These are phyloP conservation scores for Drechslerella stenobrocha DNA, from an alignment of 2,329 filamentous ascomycete genomes.

Conservation along the genomic window DNA sequence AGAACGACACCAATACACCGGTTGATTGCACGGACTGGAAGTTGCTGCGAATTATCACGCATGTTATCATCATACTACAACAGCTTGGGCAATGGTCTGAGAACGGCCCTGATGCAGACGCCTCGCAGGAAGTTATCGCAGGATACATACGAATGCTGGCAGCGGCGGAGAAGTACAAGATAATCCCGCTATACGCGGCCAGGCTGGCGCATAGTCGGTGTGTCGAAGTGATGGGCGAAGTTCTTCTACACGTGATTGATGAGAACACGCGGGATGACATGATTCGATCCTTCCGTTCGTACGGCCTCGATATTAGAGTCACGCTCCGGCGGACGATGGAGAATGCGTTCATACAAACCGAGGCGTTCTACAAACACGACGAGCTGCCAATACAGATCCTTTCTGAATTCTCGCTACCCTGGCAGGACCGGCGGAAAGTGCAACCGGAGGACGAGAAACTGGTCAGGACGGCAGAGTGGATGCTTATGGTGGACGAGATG, in stretches of 20 bases:
- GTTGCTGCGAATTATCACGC: slow-evolving; percentile 67
- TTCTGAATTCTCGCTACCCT: slow-evolving; percentile 64
- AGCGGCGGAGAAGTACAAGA: slow-evolving; percentile 70
- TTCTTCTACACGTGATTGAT: slow-evolving; percentile 73
- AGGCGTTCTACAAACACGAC: slow-evolving; percentile 53
- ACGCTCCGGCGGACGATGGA: slow-evolving; percentile 70
- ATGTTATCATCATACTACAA: slow-evolving; percentile 71
- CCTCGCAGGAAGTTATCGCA: slow-evolving; percentile 71
- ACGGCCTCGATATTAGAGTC: slow-evolving; percentile 70
- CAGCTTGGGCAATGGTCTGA: slow-evolving; percentile 61
- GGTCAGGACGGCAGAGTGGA: slow-evolving; percentile 83
- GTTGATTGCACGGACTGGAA: slow-evolving; percentile 55
- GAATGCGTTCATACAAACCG: slow-evolving; percentile 58
- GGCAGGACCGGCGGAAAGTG: slow-evolving; percentile 68
- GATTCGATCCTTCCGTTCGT: slow-evolving; percentile 73
- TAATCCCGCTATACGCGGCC: slow-evolving; percentile 86
- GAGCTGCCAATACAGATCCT: slow-evolving; percentile 49
- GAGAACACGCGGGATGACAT: slow-evolving; percentile 67
- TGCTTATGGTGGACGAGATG: slow-evolving; percentile 71
- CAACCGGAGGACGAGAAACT: slow-evolving; percentile 69
- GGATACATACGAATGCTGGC: slow-evolving; percentile 81
- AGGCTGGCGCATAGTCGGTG: slow-evolving; percentile 68
- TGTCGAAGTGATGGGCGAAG: slow-evolving; percentile 72
- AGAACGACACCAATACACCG: slow-evolving; percentile 58
- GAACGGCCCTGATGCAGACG: slow-evolving; percentile 54